Evolutionary conservation across 2,329 filamentous ascomycete species (phyloP).

Genomic region (Microcyclosporella mali): DNA sequence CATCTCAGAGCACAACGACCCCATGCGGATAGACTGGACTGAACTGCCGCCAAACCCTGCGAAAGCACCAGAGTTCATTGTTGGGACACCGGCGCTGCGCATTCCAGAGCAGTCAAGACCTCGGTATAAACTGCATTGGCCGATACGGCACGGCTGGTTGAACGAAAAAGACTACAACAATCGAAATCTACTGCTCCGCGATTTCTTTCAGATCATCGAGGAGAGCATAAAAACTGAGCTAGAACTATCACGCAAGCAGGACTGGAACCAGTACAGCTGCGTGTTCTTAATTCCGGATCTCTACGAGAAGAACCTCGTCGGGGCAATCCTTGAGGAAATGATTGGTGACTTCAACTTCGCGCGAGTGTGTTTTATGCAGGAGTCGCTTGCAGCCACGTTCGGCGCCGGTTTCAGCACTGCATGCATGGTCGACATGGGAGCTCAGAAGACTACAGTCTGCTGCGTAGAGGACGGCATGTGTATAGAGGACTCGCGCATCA

Average conservation of each 20-base stretch:
- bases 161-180: conserved; percentile 85
- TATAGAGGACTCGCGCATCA: conserved; percentile 88
- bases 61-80: conserved; percentile 69
- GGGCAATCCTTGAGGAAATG: conserved; percentile 73
- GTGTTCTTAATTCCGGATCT: conserved; percentile 96
- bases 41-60: conserved; percentile 58
- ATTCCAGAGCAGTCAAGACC: conserved; percentile 85
- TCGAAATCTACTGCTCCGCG: conserved; percentile 73
- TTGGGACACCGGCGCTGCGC: conserved; percentile 73
- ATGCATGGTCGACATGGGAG: conserved; percentile 92
- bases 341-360: conserved; percentile 87
- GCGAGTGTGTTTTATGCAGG: conserved; percentile 88
- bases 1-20: conserved; percentile 92
- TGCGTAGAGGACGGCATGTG: conserved; percentile 96
- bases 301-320: conserved; percentile 91
- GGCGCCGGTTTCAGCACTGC: conserved; percentile 90
- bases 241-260: conserved; percentile 66
- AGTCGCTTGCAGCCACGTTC: conserved; percentile 90
- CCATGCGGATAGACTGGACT: conserved; percentile 91
- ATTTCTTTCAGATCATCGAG: conserved; percentile 81
- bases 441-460: conserved; percentile 93
- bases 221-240: conserved; percentile 82
- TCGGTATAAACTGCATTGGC: conserved; percentile 90
- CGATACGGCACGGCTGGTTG: conserved; percentile 75
- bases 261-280: conserved; percentile 87